phyloP scores from a whole-genome alignment of 1,139 yeast genomes.

The Arxiozyma heterogenica region DNA sequence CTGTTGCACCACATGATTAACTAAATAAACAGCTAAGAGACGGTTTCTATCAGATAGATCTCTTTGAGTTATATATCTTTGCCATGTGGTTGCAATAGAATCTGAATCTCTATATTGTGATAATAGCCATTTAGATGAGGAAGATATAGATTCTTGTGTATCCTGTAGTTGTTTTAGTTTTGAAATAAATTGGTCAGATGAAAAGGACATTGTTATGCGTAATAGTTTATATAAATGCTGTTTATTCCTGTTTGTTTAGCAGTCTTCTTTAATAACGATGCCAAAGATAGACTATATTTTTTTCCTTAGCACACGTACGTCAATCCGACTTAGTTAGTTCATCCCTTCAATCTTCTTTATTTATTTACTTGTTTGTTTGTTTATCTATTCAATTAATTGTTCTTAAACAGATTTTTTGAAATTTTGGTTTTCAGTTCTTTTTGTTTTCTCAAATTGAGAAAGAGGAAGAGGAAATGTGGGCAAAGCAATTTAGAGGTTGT shows the following conservation, averaged over 20 bases:
- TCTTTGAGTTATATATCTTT: constrained; percentile 26
- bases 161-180: constrained; percentile 59
- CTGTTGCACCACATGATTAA: constrained; percentile 81
- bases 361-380: no score
- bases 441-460: no score
- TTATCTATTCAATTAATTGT: background rate
- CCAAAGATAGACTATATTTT: background rate
- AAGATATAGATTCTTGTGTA: constrained; percentile 79
- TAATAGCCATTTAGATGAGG: constrained; percentile 79
- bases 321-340: no score
- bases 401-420: background rate
- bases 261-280: no score
- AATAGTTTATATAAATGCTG: background rate
- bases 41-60: constrained; percentile 38
- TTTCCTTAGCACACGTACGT: background rate
- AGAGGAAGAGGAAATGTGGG: background rate
- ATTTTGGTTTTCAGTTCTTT: no score
- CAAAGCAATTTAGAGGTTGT: background rate
- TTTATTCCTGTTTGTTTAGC: background rate
- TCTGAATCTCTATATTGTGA: constrained; percentile 63
- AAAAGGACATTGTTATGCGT: constrained; percentile 9
- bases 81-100: constrained; percentile 59
- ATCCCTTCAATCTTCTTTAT: background rate
- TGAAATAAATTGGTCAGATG: constrained; percentile 34
- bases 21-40: constrained; percentile 58